Evolutionary conservation across 176 grass and related monocot species (phyloP).

Genomic region (Hyparrhenia diplandra): DNA sequence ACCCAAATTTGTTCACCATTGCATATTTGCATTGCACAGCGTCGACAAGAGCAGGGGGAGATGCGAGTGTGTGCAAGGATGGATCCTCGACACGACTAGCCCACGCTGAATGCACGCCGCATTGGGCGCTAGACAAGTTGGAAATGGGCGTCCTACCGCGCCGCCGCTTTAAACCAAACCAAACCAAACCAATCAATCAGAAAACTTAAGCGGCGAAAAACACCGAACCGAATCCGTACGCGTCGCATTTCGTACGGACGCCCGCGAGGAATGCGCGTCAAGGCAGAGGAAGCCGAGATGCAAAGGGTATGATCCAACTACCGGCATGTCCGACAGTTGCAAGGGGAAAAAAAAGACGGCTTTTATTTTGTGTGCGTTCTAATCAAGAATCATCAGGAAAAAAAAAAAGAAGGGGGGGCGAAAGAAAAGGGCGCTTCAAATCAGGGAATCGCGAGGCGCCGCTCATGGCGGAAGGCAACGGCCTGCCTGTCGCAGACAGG

Average conservation of each 20-base stretch:
- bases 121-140: neutral
- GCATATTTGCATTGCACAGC: neutral
- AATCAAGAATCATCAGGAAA: too few species aligned
- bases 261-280: conserved; percentile 4
- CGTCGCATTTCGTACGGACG: neutral
- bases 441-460: too few species aligned
- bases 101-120: neutral
- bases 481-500: too few species aligned
- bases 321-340: conserved; percentile 9
- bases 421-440: neutral
- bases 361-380: neutral
- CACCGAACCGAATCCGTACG: neutral
- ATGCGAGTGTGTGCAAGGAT: neutral
- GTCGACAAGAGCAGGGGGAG: neutral
- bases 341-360: neutral
- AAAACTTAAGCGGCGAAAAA: neutral
- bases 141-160: conserved; percentile 19
- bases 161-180: neutral
- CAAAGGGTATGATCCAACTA: conserved; percentile 47
- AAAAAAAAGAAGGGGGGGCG: too few species aligned
- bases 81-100: conserved; percentile 4
- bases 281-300: too few species aligned
- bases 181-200: neutral
- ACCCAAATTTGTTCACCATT: conserved; percentile 20
- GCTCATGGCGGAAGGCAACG: too few species aligned